Conservation (phyloP, 106 monocot species). For the Hemerocallis citrina region DNA sequence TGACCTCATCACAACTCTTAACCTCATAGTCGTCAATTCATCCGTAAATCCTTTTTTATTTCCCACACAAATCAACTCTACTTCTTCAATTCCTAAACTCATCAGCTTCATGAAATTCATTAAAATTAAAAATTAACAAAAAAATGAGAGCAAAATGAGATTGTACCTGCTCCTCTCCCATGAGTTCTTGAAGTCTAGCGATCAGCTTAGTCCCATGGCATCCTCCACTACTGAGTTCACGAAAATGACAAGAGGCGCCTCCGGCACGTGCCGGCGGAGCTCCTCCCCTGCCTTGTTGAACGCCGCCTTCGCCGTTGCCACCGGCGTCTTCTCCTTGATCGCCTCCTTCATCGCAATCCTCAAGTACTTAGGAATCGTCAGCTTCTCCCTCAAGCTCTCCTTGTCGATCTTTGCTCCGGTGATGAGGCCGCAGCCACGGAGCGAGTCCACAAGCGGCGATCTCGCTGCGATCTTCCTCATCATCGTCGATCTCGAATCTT, state of each 20-base stretch:
- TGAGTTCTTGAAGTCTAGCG: constrained; percentile 48
- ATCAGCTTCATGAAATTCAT: too few relatives aligned
- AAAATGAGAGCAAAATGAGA: too few relatives aligned
- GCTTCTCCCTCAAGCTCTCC: constrained; percentile 49
- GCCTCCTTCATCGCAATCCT: constrained; percentile 41
- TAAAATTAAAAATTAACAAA: too few relatives aligned
- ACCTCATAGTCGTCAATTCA: too few relatives aligned
- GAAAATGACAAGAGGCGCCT: constrained; percentile 67
- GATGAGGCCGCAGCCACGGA: constrained; percentile 38
- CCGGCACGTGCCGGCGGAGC: constrained; percentile 17
- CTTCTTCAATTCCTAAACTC: too few relatives aligned
- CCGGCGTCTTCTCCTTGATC: constrained; percentile 21
- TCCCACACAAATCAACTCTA: too few relatives aligned
- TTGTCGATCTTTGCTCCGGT: constrained; percentile 41
- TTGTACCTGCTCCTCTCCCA: constrained; percentile 76
- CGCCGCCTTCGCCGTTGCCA: constrained; percentile 1
- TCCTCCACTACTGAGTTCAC: constrained; percentile 79
- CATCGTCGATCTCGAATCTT: background rate
- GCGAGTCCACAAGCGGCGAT: constrained; percentile 42
- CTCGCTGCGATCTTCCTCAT: constrained; percentile 19
- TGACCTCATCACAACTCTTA: too few relatives aligned
- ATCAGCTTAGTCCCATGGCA: constrained; percentile 58
- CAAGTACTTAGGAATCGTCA: constrained; percentile 46
- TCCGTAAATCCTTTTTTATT: too few relatives aligned
- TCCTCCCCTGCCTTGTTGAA: background rate